Base-by-base conservation (phyloP, 2,329 filamentous ascomycete species). In the Exophiala dermatitidis region DNA sequence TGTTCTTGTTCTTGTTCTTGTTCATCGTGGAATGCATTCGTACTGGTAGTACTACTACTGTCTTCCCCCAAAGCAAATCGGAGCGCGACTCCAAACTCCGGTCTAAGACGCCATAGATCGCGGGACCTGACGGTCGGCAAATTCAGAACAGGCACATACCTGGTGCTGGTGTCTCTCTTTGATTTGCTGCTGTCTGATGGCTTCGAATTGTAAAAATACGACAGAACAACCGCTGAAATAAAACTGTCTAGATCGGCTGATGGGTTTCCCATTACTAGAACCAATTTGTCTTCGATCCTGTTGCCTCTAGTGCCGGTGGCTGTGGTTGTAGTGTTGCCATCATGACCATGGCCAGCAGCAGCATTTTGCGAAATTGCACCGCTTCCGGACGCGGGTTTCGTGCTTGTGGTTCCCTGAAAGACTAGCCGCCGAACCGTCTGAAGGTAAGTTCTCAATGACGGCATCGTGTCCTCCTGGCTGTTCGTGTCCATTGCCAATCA, bases 171-270 rank as follows among this genome's bases (percentile, higher is more conserved):
- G 3, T 66, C 61, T n/a, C 69, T 69, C 3, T 2, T 1, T 41
- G 38, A 8, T 38, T 1, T 12, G 5, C 36, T 5, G 9, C 2
- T 8, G n/a, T 38, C 19, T 2, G 36, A 38, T 34, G n/a, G 44
- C 69, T 19, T 19, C 19, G 68, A 40, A 68, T 68, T 61, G 71
- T 69, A 52, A 45, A 83, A 72, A 65, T 83, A 84, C 34, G 81
- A 77, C 63, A 79, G 83, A n/a, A 82, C 65, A 34, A 84, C 70
- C 5, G 80, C 78, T 52, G 76, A 78, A 52, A 80, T 76, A 63
- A 84, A 78, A 30, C 81, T 84, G 68, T 84, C 81, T 51, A 84
- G 74, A 64, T 84, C 81, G 63, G 69, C 69, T n/a, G 72, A 72
- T 9, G 69, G 67, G 49, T 75, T 74, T 26, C 70, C 72, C 36